A percentile compares a stretch with the other conserved stretches of the same genome.
phyloP scores from a whole-genome alignment of 768 basidiomycete genomes.

The Chalciporus piperatus region DNA sequence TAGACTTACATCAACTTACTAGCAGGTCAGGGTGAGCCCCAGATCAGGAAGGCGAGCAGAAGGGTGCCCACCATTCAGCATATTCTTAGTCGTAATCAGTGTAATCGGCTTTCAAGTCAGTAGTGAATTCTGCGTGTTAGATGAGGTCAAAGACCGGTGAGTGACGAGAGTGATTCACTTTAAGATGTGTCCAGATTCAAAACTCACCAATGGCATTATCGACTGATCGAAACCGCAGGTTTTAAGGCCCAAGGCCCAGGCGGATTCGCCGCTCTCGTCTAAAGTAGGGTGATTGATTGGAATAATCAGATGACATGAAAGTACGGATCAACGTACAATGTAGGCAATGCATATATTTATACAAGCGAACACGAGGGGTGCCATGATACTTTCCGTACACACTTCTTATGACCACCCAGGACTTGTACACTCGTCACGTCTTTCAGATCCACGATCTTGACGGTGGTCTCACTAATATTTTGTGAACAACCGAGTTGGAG shows the following conservation, averaged over 20 bases:
- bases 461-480: conserved; percentile 60
- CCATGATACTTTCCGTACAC: conserved; percentile 84
- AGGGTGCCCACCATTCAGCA: neutral
- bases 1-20: neutral
- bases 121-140: too few species aligned
- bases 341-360: neutral
- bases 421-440: conserved; percentile 59
- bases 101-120: neutral
- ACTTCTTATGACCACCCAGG: conserved; percentile 72
- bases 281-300: too few species aligned
- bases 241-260: too few species aligned
- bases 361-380: conserved; percentile 82
- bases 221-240: too few species aligned
- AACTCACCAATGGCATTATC: too few species aligned
- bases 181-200: too few species aligned
- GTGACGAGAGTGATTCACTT: too few species aligned
- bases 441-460: conserved; percentile 75
- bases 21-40: neutral
- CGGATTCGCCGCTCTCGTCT: too few species aligned
- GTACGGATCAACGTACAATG: too few species aligned
- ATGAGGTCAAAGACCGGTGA: too few species aligned
- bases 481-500: conserved; percentile 11
- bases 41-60: neutral
- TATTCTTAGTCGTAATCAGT: neutral
- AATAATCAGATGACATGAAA: too few species aligned